Evolutionary conservation across 148 eudicot genomes (phyloP).

Genomic region (Vaccinium corymbosum): DNA sequence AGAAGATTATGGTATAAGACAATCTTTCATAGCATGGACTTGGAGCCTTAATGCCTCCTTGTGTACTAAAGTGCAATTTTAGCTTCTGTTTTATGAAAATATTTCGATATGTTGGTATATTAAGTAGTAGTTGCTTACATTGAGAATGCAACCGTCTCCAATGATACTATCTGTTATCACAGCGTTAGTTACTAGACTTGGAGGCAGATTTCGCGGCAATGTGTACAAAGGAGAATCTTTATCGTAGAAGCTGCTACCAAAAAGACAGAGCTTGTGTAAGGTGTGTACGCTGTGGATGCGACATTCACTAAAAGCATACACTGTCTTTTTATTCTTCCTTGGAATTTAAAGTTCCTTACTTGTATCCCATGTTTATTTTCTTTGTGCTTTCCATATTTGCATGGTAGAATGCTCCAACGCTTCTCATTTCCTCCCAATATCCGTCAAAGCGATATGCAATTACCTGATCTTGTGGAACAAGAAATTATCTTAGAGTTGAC

Average conservation of each 20-base stretch:
- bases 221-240: conserved; percentile 60
- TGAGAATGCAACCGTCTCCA: conserved; percentile 75
- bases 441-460: conserved; percentile 61
- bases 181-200: conserved; percentile 52
- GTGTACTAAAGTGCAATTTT: not conserved
- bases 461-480: conserved; percentile 40
- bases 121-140: conserved; percentile 35
- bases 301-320: not conserved
- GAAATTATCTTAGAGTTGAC: not conserved
- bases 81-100: not conserved
- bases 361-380: conserved; percentile 36
- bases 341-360: conserved; percentile 38
- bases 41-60: not conserved
- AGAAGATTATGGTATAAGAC: not conserved
- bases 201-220: conserved; percentile 67
- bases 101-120: not conserved
- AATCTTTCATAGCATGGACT: not conserved
- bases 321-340: conserved; percentile 13
- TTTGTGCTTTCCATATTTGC: conserved; percentile 64
- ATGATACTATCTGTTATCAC: conserved; percentile 57
- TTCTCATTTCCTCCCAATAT: conserved; percentile 75
- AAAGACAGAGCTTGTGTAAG: conserved; percentile 25
- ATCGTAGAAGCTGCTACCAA: conserved; percentile 55
- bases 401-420: conserved; percentile 57
- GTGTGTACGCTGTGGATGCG: not conserved